Conservation (phyloP, 2,329 filamentous ascomycete species). For the Cladorrhinum sp. region DNA sequence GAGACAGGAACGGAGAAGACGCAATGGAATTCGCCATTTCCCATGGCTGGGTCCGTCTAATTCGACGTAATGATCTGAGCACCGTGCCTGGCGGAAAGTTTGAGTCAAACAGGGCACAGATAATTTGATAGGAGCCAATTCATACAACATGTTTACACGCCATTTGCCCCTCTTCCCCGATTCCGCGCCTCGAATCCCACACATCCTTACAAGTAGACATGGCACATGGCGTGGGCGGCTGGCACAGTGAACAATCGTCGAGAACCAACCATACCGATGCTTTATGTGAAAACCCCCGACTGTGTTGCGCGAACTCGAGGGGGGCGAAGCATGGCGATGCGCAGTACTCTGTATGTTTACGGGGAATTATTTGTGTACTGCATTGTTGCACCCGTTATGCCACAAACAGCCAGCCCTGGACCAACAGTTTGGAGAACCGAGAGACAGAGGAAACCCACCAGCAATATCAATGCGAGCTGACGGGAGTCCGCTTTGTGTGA, state of each 20-base stretch:
- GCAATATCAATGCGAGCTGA: constrained; percentile 1
- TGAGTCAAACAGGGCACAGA: background rate
- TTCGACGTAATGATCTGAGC: constrained; percentile 6
- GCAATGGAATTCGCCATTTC: constrained; percentile 9
- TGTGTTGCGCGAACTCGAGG: background rate
- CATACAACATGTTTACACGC: background rate
- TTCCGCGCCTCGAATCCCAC: background rate
- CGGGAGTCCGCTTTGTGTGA: background rate
- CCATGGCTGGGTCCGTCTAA: constrained; percentile 8
- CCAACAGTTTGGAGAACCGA: background rate
- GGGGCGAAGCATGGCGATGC: background rate
- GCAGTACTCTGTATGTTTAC: too few species aligned
- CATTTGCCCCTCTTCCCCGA: background rate
- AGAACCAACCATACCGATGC: constrained; percentile 2
- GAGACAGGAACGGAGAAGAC: background rate
- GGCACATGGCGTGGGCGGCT: background rate
- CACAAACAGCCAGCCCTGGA: background rate
- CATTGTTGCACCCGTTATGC: background rate
- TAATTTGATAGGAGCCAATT: background rate
- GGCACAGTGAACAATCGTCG: constrained; percentile 9
- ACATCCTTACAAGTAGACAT: constrained; percentile 1
- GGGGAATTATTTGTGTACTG: background rate
- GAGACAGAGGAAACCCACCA: background rate
- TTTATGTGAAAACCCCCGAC: background rate
- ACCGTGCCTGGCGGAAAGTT: constrained; percentile 7